Evolutionary conservation across 2,329 filamentous ascomycete genomes (phyloP), one percentile per base, ranked within the genome.

Genomic region (Aspergillus viridinutans): DNA sequence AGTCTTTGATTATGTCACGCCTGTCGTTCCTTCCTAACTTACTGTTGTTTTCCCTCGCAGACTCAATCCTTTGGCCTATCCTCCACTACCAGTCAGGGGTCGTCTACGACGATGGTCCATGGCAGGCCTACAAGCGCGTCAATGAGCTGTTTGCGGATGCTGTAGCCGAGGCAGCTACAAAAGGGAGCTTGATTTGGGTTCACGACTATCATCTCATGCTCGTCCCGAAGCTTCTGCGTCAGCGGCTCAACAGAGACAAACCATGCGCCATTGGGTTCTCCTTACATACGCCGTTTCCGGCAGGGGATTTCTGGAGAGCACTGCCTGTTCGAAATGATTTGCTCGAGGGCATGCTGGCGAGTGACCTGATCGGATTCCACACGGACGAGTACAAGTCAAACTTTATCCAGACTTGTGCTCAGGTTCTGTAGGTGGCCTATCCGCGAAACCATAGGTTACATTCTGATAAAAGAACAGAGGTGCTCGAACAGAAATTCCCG

Each of bases 141-240:
- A 97, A 97, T 75, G 84, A 88, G 56, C 81, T 94, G 6, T 97
- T 97, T 69, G 92, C 93, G 52, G 88, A 92, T 76, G 86, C 87
- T 12, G 87, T 97, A 62, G 85, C 89, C 50, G 85, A 87, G 61
- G 87, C 93, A 60, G 88, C 95, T 5, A 83, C 90, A 68, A 89
- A 94, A 67, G 91, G 90, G 56, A 91, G 96, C 72, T 78, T 96
- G 64, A 89, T 97, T 66, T 97, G 93, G 92, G 89, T 97, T 3
- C 92, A 97, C 75, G 92, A 97, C 76, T 97, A 97, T 77, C 93
- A 97, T 74, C 81, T 97, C 58, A 95, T 97, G 89, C 85, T 97
- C n/a, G 82, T 97, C 21, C 92, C 92, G 14, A 83, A 90, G 69
- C 91, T 96, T 87, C 82, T 97, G 59, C 88, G 92, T 59, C 87